Evolutionary conservation across 1,139 yeast genomes (phyloP).

Genomic region (Saccharomycopsis crataegensis): DNA sequence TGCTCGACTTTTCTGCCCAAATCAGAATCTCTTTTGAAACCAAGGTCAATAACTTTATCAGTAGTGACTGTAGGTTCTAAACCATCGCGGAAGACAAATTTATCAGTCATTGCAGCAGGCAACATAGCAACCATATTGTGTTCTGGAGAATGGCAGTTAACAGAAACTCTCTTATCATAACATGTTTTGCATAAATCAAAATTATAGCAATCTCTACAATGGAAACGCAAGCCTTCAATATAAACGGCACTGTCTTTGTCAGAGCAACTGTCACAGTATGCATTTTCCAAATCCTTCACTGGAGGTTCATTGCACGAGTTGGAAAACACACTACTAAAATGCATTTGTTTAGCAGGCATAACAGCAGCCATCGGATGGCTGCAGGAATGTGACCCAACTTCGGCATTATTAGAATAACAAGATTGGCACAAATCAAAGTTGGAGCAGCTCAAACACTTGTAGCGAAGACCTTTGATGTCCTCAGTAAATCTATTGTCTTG

Average conservation of each 20-base stretch:
- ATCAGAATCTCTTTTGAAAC: neutral
- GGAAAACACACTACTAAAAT: neutral
- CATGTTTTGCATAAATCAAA: neutral
- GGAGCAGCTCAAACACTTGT: conserved; percentile 45
- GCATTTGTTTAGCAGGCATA: conserved; percentile 1
- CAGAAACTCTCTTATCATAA: neutral
- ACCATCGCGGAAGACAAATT: neutral
- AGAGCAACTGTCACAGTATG: neutral
- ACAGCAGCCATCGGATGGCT: conserved; percentile 26
- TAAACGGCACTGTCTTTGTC: too few species aligned
- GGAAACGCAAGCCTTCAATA: neutral
- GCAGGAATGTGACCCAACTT: conserved; percentile 24
- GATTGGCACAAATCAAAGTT: conserved; percentile 50
- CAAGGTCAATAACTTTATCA: neutral
- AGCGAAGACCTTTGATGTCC: conserved; percentile 40
- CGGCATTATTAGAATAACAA: conserved; percentile 35
- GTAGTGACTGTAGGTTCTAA: neutral
- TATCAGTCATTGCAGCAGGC: neutral
- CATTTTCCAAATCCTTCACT: neutral
- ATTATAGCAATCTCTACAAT: neutral
- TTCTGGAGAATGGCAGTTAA: neutral
- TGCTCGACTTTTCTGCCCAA: neutral
- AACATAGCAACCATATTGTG: conserved; percentile 2
- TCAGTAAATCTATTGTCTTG: neutral
- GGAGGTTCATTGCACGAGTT: neutral